A percentile compares a stretch with the other conserved stretches of the same genome.
These are phyloP conservation scores for Phytophthora megakarya DNA, from an alignment of 352 stramenopile species.

Conservation along the genomic window DNA sequence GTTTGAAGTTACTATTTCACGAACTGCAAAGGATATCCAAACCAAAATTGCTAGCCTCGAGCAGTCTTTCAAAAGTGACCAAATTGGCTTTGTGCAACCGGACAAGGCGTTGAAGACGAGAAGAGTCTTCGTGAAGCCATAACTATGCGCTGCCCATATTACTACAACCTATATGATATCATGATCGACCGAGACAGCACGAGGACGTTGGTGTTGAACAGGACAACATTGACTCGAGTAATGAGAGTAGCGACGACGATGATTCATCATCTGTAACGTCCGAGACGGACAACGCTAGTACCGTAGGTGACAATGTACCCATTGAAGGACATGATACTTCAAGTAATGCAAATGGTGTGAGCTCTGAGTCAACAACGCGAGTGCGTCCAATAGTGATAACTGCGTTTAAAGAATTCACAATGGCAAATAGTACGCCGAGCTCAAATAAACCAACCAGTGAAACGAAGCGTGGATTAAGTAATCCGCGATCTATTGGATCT, in stretches of 20 bases:
- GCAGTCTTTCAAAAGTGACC: constrained; percentile 12
- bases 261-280: too few relatives aligned
- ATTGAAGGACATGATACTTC: background rate
- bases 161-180: constrained; percentile 1
- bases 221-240: background rate
- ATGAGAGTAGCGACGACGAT: constrained; percentile 1
- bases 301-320: background rate
- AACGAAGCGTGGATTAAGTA: background rate
- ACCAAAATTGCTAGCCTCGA: constrained; percentile 20
- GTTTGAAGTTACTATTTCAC: constrained; percentile 2
- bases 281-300: background rate
- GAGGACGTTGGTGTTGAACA: background rate
- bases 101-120: constrained; percentile 22
- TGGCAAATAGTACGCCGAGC: too few relatives aligned
- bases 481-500: background rate
- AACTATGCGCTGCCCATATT: constrained; percentile 9
- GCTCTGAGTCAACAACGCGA: too few relatives aligned
- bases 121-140: constrained; percentile 7
- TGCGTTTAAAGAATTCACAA: background rate
- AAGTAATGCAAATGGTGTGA: too few relatives aligned
- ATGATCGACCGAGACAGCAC: constrained; percentile 17
- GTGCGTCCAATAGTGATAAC: too few relatives aligned
- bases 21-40: constrained; percentile 12
- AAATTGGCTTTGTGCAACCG: constrained; percentile 22
- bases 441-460: too few relatives aligned